A percentile compares a stretch with the other conserved stretches of the same genome.
These are phyloP conservation scores for Deuterostichococcus epilithicus DNA, from an alignment of 139 green algal species.

Conservation along the genomic window DNA sequence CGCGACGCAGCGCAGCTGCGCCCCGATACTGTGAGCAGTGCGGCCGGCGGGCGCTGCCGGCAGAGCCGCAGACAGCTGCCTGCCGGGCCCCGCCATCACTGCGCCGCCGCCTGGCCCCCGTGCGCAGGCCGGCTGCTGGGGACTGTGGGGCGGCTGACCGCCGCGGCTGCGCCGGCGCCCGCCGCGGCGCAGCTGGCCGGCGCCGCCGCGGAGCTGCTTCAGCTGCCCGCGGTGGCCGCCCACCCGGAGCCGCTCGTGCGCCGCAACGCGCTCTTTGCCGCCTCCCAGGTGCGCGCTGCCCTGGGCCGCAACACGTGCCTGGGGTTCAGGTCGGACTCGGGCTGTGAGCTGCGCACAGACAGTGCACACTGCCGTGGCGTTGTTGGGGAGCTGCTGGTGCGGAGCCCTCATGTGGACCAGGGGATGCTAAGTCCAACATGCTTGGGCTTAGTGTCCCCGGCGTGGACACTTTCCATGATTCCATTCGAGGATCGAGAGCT, in stretches of 20 bases:
- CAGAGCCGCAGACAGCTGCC: no score
- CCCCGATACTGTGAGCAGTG: no score
- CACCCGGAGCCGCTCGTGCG: slow-evolving; percentile 66
- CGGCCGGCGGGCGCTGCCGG: no score
- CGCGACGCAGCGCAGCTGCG: no score
- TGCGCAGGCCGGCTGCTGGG: no score
- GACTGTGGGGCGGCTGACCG: slow-evolving; percentile 36
- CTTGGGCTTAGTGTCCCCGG: no score
- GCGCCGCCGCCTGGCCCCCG: no score
- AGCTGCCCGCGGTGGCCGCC: slow-evolving; percentile 38
- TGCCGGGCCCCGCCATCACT: no score
- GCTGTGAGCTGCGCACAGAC: neutral
- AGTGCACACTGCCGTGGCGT: neutral
- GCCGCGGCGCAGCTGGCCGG: slow-evolving; percentile 40
- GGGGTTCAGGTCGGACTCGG: neutral
- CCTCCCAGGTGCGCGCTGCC: slow-evolving; percentile 41
- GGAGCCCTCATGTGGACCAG: neutral
- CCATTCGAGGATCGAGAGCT: no score
- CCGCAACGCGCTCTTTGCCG: slow-evolving; percentile 56
- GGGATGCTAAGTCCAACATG: no score
- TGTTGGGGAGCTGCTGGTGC: neutral
- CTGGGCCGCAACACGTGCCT: neutral
- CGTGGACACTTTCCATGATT: no score
- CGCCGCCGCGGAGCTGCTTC: slow-evolving; percentile 69
- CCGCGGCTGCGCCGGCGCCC: slow-evolving; percentile 19